phyloP scores from a whole-genome alignment of 495 filamentous ascomycete species.

The Talaromyces adpressus region DNA sequence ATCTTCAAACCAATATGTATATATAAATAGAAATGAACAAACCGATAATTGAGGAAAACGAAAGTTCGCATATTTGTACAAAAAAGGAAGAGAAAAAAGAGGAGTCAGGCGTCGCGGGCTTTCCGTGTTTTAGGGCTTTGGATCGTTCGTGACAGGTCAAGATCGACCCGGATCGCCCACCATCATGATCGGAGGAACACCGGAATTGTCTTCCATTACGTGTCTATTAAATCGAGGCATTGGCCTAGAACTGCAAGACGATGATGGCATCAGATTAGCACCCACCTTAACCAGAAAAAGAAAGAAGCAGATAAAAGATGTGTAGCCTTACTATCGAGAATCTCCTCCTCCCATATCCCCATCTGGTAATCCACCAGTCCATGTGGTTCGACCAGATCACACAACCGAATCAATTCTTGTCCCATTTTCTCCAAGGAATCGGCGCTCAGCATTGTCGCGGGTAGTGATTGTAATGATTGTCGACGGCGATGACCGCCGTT shows the following conservation, averaged over 20 bases:
- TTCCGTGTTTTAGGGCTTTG: background rate
- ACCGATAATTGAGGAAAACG: background rate
- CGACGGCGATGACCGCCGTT: constrained; percentile 33
- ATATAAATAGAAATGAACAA: background rate
- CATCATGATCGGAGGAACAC: background rate
- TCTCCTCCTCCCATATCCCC: constrained; percentile 92
- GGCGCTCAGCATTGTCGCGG: constrained; percentile 53
- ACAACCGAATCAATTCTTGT: constrained; percentile 69
- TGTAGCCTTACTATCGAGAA: constrained; percentile 62
- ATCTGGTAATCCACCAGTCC: constrained; percentile 96
- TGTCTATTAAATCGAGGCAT: constrained; percentile 52
- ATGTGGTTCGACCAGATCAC: constrained; percentile 79
- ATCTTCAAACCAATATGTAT: background rate
- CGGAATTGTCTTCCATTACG: background rate
- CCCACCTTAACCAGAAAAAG: background rate
- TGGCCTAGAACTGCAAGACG: constrained; percentile 49
- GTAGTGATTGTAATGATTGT: constrained; percentile 33
- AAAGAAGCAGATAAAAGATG: constrained; percentile 5
- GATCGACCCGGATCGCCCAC: background rate
- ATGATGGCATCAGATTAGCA: constrained; percentile 8
- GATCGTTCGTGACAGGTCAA: background rate
- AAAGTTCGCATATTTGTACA: background rate
- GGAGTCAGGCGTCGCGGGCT: background rate
- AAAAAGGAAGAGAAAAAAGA: background rate
- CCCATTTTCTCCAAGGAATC: constrained; percentile 74